Evolutionary conservation across 345 rosid genomes (phyloP).

Genomic region (Lepidium aucheri): DNA sequence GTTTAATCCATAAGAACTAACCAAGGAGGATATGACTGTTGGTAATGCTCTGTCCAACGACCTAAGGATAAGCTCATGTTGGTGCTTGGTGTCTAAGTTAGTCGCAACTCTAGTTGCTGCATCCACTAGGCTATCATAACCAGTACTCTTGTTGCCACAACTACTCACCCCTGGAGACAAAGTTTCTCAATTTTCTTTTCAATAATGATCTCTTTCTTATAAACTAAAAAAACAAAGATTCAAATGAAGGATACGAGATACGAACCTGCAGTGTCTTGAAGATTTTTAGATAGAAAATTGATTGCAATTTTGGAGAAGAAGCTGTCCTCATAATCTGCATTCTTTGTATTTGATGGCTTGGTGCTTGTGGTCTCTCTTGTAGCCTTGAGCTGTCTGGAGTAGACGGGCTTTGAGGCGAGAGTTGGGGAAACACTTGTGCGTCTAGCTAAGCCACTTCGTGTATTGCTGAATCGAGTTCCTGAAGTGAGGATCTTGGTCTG

Average conservation of each 20-base stretch:
- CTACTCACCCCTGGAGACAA: constrained; percentile 29
- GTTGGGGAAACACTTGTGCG: constrained; percentile 24
- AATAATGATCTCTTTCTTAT: neutral
- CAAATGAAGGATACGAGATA: neutral
- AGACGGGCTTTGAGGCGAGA: constrained; percentile 22
- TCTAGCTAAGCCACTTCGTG: neutral
- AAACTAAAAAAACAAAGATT: neutral
- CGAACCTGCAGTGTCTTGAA: constrained; percentile 54
- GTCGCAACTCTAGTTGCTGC: constrained; percentile 40
- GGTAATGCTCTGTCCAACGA: constrained; percentile 60
- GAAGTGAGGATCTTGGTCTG: constrained; percentile 6
- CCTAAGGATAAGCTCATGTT: constrained; percentile 49
- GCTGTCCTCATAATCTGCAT: constrained; percentile 35
- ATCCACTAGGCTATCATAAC: constrained; percentile 64
- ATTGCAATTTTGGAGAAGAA: constrained; percentile 53
- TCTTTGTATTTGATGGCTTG: constrained; percentile 11
- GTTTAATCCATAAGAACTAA: constrained; percentile 9
- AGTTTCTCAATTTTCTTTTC: neutral
- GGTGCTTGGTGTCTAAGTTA: constrained; percentile 39
- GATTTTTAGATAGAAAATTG: constrained; percentile 41
- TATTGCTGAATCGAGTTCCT: neutral
- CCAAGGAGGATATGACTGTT: constrained; percentile 38
- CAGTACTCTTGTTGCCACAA: constrained; percentile 32
- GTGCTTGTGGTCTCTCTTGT: constrained; percentile 1
- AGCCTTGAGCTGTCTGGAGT: neutral